Conservation (phyloP, 805 yeast genomes). For the Geotrichum ghanense region DNA sequence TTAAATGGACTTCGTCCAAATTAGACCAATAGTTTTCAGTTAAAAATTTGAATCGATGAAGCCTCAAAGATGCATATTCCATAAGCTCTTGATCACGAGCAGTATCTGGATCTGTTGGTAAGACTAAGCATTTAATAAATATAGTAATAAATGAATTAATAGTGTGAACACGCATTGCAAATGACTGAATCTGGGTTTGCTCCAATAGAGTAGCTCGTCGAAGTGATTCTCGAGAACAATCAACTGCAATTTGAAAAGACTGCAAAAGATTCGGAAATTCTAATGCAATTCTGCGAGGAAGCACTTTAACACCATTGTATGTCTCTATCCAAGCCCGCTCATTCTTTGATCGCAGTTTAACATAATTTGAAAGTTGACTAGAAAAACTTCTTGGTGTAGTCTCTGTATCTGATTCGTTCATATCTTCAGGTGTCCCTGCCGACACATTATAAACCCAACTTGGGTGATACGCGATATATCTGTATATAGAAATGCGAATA, state of each 20-base stretch:
- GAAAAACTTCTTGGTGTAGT: conserved; percentile 2
- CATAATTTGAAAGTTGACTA: neutral
- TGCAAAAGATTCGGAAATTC: conserved; percentile 11
- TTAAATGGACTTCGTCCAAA: neutral
- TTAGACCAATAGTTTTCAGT: neutral
- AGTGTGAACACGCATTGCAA: conserved; percentile 8
- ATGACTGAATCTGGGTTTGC: conserved; percentile 6
- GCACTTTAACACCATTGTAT: neutral
- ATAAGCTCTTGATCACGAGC: conserved; percentile 10
- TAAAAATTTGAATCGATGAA: neutral
- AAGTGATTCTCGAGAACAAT: conserved; percentile 13
- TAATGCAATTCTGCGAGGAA: neutral
- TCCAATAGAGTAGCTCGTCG: conserved; percentile 8
- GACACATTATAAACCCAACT: conserved; percentile 12
- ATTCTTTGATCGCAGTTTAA: neutral
- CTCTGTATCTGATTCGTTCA: neutral
- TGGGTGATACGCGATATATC: conserved; percentile 16
- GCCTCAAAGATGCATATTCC: conserved; percentile 1
- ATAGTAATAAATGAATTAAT: conserved; percentile 12
- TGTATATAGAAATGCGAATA: conserved; percentile 13
- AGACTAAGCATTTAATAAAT: conserved; percentile 12
- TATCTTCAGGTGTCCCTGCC: neutral
- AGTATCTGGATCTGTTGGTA: conserved; percentile 12
- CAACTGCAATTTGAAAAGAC: conserved; percentile 13
- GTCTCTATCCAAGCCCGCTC: neutral